phyloP scores from a whole-genome alignment of 116 monocot genomes.

The Cymodocea nodosa region DNA sequence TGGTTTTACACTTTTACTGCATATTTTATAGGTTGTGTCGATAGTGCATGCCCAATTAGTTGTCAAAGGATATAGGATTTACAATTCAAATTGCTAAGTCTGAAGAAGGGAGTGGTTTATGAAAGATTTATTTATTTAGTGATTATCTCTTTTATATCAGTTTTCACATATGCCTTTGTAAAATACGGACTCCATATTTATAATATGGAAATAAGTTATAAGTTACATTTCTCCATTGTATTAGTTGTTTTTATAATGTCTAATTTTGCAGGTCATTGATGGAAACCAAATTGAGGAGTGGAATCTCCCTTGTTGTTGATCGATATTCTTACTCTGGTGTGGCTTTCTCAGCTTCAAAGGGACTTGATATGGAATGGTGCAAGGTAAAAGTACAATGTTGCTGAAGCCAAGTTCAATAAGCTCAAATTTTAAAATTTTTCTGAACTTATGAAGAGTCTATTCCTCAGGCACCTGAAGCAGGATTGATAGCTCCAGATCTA shows the following conservation, averaged over 20 bases:
- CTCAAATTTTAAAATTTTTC: too few relatives aligned
- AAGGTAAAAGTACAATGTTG: constrained; percentile 29
- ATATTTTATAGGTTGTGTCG: too few relatives aligned
- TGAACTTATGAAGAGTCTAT: not conserved
- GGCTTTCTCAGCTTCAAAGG: constrained; percentile 89
- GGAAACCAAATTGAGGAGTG: constrained; percentile 75
- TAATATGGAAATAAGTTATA: not conserved
- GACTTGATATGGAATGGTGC: constrained; percentile 82
- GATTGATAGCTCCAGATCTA: constrained; percentile 83
- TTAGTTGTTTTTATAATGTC: constrained; percentile 12
- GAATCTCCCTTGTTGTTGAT: constrained; percentile 71
- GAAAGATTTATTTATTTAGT: not conserved
- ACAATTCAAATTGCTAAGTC: too few relatives aligned
- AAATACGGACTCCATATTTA: not conserved
- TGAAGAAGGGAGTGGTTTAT: too few relatives aligned
- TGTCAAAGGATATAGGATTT: too few relatives aligned
- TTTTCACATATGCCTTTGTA: too few relatives aligned
- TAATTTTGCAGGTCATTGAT: constrained; percentile 49
- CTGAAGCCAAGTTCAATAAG: not conserved
- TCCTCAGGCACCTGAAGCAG: constrained; percentile 59
- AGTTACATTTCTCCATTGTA: not conserved
- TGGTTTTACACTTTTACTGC: too few relatives aligned
- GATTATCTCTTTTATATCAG: not conserved
- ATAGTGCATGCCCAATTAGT: too few relatives aligned
- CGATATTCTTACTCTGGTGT: constrained; percentile 93